A percentile compares a stretch with the other conserved stretches of the same genome.
phyloP scores from a whole-genome alignment of 2,329 filamentous ascomycete species.

The Oidium heveae region DNA sequence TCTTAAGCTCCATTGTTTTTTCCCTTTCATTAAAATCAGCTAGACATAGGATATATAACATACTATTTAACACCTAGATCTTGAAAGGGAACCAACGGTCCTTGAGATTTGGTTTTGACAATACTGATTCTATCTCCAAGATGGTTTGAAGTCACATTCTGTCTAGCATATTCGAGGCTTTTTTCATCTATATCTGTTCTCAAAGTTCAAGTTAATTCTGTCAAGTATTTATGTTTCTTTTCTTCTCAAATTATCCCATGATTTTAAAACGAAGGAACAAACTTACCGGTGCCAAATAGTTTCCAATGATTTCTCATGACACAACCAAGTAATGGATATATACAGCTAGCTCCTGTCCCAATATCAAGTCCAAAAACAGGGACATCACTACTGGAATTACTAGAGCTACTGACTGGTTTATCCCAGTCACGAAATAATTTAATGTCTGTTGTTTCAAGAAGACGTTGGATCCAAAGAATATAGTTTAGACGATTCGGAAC shows the following conservation, averaged over 20 bases:
- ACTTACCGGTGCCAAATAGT: slow-evolving; percentile 37
- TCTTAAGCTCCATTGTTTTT: not conserved
- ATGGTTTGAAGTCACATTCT: slow-evolving; percentile 42
- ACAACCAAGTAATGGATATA: slow-evolving; percentile 69
- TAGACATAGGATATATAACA: not conserved
- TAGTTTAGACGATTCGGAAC: slow-evolving; percentile 58
- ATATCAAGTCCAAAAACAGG: slow-evolving; percentile 44
- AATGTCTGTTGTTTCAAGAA: slow-evolving; percentile 35
- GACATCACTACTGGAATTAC: slow-evolving; percentile 28
- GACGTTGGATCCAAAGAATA: slow-evolving; percentile 61
- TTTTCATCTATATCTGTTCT: slow-evolving; percentile 44
- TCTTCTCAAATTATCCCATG: too few species aligned
- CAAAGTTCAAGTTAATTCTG: not conserved
- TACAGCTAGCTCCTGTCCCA: slow-evolving; percentile 73
- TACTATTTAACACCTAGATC: not conserved
- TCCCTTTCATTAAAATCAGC: not conserved
- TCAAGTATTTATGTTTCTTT: not conserved
- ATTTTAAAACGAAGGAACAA: not conserved
- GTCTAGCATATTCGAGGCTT: slow-evolving; percentile 37
- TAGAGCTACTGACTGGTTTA: slow-evolving; percentile 19
- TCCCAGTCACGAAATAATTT: slow-evolving; percentile 10
- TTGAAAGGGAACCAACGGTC: slow-evolving; percentile 32
- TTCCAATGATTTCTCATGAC: slow-evolving; percentile 41
- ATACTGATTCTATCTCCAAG: slow-evolving; percentile 39
- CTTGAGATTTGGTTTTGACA: slow-evolving; percentile 24